phyloP scores from a whole-genome alignment of 768 basidiomycete species.

The Pleurotus sapidus region DNA sequence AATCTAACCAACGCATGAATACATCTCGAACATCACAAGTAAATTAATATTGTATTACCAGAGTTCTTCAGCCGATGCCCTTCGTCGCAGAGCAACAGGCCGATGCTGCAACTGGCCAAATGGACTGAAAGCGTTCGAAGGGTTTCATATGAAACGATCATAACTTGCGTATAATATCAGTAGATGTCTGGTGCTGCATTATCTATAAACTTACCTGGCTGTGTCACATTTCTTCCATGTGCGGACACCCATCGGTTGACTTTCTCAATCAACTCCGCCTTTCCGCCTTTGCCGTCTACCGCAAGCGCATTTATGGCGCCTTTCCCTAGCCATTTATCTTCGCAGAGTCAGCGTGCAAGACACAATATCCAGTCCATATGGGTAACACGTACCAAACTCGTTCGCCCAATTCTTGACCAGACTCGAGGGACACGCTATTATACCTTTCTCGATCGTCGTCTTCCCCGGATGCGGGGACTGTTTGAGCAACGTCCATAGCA shows the following conservation, averaged over 20 bases:
- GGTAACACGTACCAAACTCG: conserved; percentile 68
- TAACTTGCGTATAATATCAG: conserved; percentile 49
- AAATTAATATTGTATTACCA: conserved; percentile 39
- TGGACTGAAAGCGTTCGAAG: conserved; percentile 77
- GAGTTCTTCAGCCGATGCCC: conserved; percentile 97
- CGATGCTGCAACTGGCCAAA: conserved; percentile 78
- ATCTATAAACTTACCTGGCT: conserved; percentile 62
- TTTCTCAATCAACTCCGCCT: conserved; percentile 71
- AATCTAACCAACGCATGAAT: conserved; percentile 49
- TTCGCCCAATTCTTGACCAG: conserved; percentile 99
- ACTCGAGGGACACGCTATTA: conserved; percentile 96
- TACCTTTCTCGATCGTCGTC: conserved; percentile 91
- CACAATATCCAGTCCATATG: not conserved
- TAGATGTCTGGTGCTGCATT: not conserved
- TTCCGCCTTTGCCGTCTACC: conserved; percentile 90
- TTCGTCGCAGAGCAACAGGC: conserved; percentile 94
- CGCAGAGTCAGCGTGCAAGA: not conserved
- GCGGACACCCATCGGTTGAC: conserved; percentile 91
- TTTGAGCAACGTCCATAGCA: conserved; percentile 93
- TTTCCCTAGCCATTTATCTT: conserved; percentile 95
- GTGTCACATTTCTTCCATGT: conserved; percentile 83
- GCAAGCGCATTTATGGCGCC: conserved; percentile 80
- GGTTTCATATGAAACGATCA: conserved; percentile 99
- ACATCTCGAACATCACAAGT: not conserved
- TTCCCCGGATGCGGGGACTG: conserved; percentile 90